Evolutionary conservation across 2,329 filamentous ascomycete species (phyloP).

Genomic region (Microascus cirrosus): DNA sequence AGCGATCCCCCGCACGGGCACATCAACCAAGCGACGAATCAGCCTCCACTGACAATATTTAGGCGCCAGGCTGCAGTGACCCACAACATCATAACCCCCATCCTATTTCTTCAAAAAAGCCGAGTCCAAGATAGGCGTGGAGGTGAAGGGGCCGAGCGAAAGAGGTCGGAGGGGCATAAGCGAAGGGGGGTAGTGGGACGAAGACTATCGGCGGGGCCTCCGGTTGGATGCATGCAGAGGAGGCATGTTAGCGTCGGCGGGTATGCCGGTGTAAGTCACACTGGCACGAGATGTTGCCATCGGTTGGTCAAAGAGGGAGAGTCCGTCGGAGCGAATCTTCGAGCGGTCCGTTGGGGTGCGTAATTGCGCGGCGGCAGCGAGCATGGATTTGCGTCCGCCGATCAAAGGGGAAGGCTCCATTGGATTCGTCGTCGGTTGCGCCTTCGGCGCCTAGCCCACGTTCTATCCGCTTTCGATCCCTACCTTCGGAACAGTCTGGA

Average conservation of each 20-base stretch:
- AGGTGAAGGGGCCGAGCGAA: neutral
- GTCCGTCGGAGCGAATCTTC: neutral
- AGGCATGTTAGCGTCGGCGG: neutral
- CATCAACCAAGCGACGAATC: neutral
- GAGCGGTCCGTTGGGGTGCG: neutral
- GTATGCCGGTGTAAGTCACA: constrained; percentile 1
- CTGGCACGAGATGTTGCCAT: neutral
- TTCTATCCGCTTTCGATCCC: too few species aligned
- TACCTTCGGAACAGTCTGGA: too few species aligned
- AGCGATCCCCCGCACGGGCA: neutral
- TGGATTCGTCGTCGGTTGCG: neutral
- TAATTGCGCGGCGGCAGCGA: neutral
- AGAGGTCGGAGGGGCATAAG: neutral
- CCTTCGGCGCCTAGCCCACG: too few species aligned
- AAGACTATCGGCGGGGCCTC: neutral
- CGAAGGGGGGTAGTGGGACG: neutral
- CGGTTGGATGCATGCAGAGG: constrained; percentile 2
- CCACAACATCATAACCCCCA: neutral
- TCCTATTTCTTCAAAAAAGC: neutral
- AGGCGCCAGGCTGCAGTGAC: neutral
- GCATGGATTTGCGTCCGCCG: neutral
- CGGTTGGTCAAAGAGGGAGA: neutral
- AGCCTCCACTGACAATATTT: neutral
- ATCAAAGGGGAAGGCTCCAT: neutral
- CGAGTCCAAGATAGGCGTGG: neutral